Base-by-base conservation (phyloP, 768 basidiomycete genomes). In the Termitomyces sp. region DNA sequence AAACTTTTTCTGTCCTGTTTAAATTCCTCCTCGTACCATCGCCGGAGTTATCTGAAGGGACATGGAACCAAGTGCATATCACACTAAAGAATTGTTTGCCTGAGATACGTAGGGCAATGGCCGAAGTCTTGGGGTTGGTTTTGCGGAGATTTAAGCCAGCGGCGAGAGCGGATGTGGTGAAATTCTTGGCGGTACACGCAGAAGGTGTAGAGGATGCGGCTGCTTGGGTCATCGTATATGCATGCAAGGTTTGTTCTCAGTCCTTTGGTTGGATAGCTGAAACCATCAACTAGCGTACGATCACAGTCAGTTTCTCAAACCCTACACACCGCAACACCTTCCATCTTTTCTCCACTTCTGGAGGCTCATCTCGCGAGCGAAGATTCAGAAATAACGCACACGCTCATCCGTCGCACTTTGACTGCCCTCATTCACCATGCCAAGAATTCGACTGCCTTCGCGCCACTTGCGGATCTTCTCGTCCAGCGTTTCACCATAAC, bases 381-480 rank as follows among this genome's bases (percentile, higher is more conserved):
- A 41, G 63, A 66, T 31, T 69, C 76, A 4, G 76, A 75, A 38
- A 54, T 65, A 16, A 77, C 82, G 1, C 77, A 76, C 54, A 83
- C 76, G 0, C 76, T 91, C 25, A 64, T 91, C 31, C 85, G 89
- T 9, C 83, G 92, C 32, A 72, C 87, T 1, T 70, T 93, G 2
- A 95, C 92, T 0, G 86, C 92, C 0, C 70, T 93, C 11, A 83
- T 89, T 18, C 94, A 96, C 64, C 92, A 96, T 62, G 86, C 87
- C 67, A 87, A 86, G 59, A 76, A 76, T 22, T 70, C 86, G 0
- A 84, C 88, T 22, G 79, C 85, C 46, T 92, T 89, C 64, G 64
- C 77, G 5, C 63, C 77, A 0, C 60, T 91, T 2, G 77, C 79
- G 2, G 83, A 89, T 16, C 60, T 81, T 10, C 60, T 92, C 3